Base-by-base conservation (phyloP, 1,284 basidiomycete genomes). In the Thelephora terrestris region DNA sequence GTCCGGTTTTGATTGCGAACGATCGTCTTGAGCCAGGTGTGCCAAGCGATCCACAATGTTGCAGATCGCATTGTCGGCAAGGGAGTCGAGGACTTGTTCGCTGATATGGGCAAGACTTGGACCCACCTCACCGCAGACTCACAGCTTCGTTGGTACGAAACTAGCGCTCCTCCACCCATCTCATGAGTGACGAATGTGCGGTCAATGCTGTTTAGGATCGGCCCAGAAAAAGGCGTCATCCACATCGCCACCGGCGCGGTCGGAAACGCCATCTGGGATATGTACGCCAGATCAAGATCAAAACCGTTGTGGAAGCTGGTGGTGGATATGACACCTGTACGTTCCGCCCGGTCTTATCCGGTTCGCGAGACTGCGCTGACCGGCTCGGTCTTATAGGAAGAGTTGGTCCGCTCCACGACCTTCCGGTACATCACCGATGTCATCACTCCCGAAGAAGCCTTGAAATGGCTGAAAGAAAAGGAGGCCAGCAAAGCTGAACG, bases 341-440 rank as follows among this genome's bases (percentile, higher is more conserved):
- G 74, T 59, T 17, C 48, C 24, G 48, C 25, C 12, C 45, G 10
- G 20, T 32, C 23, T 38, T 46, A 23, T 43, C n/a, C 7, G n/a
- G 46, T 48, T 51, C 39, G 23, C 42, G 20, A 20, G 43, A 49
- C 23, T 45, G 39, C n/a, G 16, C 38, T 45, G 5, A 50, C 20
- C n/a, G n/a, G n/a, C 5, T 6, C 4, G 9, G 17, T 25, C 34
- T 32, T 51, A 25, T 50, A 85, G 81, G 89, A 92, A 64, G 91
- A 96, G 64, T 74, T 96, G 23, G 91, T 97, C 27, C 73, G 75
- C 45, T 80, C 89, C 3, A 80, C 86, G 2, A 79, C 90, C 2
- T 97, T 91, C 74, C 76, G 90, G 36, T 96, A 98, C 68, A 93
- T 97, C 62, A 85, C 91, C 5, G 94, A 97, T 63, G 91, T 82